phyloP scores from a whole-genome alignment of 2,329 filamentous ascomycete species.

The Grosmannia huntii region DNA sequence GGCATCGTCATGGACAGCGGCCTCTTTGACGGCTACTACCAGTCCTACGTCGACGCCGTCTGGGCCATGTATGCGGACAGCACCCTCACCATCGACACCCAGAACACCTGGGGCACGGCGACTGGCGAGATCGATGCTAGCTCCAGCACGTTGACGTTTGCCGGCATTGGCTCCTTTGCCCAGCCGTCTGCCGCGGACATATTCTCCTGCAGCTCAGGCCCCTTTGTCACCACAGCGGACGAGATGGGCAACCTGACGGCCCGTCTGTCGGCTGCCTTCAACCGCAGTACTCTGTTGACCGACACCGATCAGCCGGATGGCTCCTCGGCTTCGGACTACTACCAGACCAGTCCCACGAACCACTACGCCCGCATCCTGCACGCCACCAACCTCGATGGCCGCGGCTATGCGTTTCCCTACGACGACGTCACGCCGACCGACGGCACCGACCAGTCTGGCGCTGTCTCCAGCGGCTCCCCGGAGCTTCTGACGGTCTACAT shows the following conservation, averaged over 20 bases:
- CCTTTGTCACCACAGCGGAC: constrained; percentile 36
- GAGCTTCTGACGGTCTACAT: constrained; percentile 20
- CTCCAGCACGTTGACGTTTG: constrained; percentile 26
- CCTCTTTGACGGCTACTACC: constrained; percentile 38
- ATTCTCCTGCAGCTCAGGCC: constrained; percentile 41
- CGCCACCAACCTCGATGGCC: constrained; percentile 41
- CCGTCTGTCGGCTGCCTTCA: constrained; percentile 62
- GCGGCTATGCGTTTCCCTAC: constrained; percentile 60
- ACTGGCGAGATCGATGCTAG: constrained; percentile 26
- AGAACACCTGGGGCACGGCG: constrained; percentile 35
- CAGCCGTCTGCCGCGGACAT: constrained; percentile 36
- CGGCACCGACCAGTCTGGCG: constrained; percentile 48
- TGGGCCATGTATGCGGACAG: constrained; percentile 34
- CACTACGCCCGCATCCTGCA: constrained; percentile 57
- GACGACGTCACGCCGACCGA: constrained; percentile 51
- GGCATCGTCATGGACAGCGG: constrained; percentile 28
- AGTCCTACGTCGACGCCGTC: constrained; percentile 35
- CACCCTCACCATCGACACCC: constrained; percentile 39
- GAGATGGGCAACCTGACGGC: constrained; percentile 53
- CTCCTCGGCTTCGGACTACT: constrained; percentile 39
- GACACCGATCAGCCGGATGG: constrained; percentile 38
- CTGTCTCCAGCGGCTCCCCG: constrained; percentile 44
- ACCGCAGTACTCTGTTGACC: constrained; percentile 54
- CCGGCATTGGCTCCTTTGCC: constrained; percentile 25
- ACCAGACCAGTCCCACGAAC: constrained; percentile 43